Evolutionary conservation across 805 yeast species (phyloP).

Genomic region (Priceomyces carsonii): DNA sequence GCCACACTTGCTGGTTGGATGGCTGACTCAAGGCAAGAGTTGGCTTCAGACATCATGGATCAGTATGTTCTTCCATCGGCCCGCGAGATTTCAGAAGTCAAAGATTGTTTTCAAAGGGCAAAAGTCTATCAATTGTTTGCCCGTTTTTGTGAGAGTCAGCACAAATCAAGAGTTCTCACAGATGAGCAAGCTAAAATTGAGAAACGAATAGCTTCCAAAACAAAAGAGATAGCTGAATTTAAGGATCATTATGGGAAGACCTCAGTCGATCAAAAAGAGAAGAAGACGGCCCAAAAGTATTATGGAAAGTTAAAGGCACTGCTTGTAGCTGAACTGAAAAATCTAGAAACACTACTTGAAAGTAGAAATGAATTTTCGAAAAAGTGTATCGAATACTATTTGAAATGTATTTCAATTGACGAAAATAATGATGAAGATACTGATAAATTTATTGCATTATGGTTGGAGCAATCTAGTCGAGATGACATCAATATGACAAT

Average conservation of each 20-base stretch:
- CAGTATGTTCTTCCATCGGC: slow-evolving; percentile 56
- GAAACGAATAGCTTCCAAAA: slow-evolving; percentile 41
- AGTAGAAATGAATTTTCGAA: slow-evolving; percentile 46
- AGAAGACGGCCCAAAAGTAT: slow-evolving; percentile 53
- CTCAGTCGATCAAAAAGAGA: slow-evolving; percentile 44
- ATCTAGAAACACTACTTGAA: slow-evolving; percentile 37
- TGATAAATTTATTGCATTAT: slow-evolving; percentile 78
- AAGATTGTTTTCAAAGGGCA: slow-evolving; percentile 30
- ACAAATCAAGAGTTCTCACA: slow-evolving; percentile 43
- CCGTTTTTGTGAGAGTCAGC: slow-evolving; percentile 68
- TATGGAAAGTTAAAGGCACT: slow-evolving; percentile 50
- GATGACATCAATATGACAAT: slow-evolving; percentile 46
- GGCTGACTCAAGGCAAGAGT: slow-evolving; percentile 67
- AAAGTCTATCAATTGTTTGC: slow-evolving; percentile 63
- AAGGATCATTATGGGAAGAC: slow-evolving; percentile 43
- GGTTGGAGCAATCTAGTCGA: slow-evolving; percentile 65
- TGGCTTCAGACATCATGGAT: slow-evolving; percentile 57
- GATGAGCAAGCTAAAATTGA: slow-evolving; percentile 46
- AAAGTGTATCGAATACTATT: slow-evolving; percentile 59
- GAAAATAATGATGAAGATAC: slow-evolving; percentile 52
- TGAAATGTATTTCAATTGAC: slow-evolving; percentile 50
- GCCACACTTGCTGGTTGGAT: slow-evolving; percentile 67
- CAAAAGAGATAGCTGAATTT: slow-evolving; percentile 51
- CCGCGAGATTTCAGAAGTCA: slow-evolving; percentile 11
- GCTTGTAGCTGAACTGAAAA: slow-evolving; percentile 49